Percentiles rank a stretch among this genome's conserved stretches.
These are phyloP conservation scores for Gomphus bonarii DNA, from an alignment of 1,284 basidiomycete genomes.

Conservation along the genomic window DNA sequence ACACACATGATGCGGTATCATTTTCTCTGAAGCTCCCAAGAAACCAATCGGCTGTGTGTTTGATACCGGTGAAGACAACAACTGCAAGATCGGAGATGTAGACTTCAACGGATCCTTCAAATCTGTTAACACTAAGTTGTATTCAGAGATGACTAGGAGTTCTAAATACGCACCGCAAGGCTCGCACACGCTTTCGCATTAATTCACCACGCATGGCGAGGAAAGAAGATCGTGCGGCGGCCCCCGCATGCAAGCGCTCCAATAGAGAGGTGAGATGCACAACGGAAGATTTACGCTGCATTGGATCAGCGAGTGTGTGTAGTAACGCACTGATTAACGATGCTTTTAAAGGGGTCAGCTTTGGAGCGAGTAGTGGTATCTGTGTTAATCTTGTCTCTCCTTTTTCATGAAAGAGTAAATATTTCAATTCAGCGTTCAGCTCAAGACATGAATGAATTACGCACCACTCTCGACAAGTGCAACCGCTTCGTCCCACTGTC, in stretches of 20 bases:
- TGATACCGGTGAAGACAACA: constrained; percentile 82
- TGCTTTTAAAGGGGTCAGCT: constrained; percentile 58
- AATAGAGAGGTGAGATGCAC: constrained; percentile 67
- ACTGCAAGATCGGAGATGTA: constrained; percentile 77
- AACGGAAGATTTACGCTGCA: constrained; percentile 71
- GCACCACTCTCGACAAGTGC: constrained; percentile 75
- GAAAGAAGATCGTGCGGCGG: constrained; percentile 78
- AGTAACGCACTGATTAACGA: constrained; percentile 68
- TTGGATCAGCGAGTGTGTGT: constrained; percentile 61
- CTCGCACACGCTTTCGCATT: constrained; percentile 63
- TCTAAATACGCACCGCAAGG: constrained; percentile 5
- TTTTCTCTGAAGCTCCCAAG: constrained; percentile 92
- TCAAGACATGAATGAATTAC: neutral
- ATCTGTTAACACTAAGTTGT: constrained; percentile 54
- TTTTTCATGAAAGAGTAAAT: constrained; percentile 20
- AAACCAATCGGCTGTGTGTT: constrained; percentile 98
- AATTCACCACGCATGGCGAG: constrained; percentile 71
- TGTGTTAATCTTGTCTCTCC: constrained; percentile 55
- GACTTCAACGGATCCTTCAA: constrained; percentile 81
- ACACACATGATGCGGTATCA: constrained; percentile 81
- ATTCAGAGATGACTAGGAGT: neutral
- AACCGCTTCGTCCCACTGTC: constrained; percentile 84
- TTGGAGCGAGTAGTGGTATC: constrained; percentile 43
- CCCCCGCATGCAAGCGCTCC: constrained; percentile 64
- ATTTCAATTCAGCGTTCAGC: neutral